Evolutionary conservation across 495 filamentous ascomycete genomes (phyloP).

Genomic region (Aspergillus cavernicola): DNA sequence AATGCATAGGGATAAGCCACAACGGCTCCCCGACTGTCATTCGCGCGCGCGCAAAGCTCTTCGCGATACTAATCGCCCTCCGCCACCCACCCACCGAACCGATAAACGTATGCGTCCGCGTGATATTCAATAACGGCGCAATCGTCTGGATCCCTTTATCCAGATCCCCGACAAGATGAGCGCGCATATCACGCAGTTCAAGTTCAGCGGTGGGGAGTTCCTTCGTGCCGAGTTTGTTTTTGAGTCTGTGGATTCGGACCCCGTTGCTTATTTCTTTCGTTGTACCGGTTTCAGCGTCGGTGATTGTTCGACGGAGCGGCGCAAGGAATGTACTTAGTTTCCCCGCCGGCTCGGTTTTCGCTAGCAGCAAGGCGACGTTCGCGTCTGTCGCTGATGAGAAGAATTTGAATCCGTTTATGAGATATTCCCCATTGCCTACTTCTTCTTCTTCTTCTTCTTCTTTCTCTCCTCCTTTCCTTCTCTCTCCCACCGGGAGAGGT

Average conservation of each 20-base stretch:
- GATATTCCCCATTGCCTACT: slow-evolving; percentile 30
- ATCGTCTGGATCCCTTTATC: slow-evolving; percentile 66
- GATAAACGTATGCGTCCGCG: slow-evolving; percentile 60
- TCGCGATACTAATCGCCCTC: slow-evolving; percentile 57
- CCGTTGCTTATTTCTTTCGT: slow-evolving; percentile 51
- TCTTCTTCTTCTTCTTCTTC: slow-evolving; percentile 1
- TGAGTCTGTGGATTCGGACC: slow-evolving; percentile 62
- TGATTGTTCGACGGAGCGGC: slow-evolving; percentile 51
- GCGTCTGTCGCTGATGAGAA: slow-evolving; percentile 74
- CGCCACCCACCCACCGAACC: slow-evolving; percentile 55
- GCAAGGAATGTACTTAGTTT: slow-evolving; percentile 64
- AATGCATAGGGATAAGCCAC: slow-evolving; percentile 54
- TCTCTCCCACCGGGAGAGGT: slow-evolving; percentile 15
- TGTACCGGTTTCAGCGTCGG: not conserved
- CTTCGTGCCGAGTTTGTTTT: slow-evolving; percentile 67
- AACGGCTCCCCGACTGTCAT: slow-evolving; percentile 50
- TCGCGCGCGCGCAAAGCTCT: slow-evolving; percentile 54
- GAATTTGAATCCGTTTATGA: slow-evolving; percentile 70
- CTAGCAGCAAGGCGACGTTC: slow-evolving; percentile 65
- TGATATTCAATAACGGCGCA: slow-evolving; percentile 63
- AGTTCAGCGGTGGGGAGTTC: slow-evolving; percentile 68
- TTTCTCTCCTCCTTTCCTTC: slow-evolving; percentile 8
- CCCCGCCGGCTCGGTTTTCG: slow-evolving; percentile 48
- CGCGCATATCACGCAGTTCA: slow-evolving; percentile 57
- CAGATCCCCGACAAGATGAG: slow-evolving; percentile 58